Evolutionary conservation across 768 basidiomycete genomes (phyloP), one percentile per base, ranked within the genome.

Genomic region (Psilocybe subaeruginosa): DNA sequence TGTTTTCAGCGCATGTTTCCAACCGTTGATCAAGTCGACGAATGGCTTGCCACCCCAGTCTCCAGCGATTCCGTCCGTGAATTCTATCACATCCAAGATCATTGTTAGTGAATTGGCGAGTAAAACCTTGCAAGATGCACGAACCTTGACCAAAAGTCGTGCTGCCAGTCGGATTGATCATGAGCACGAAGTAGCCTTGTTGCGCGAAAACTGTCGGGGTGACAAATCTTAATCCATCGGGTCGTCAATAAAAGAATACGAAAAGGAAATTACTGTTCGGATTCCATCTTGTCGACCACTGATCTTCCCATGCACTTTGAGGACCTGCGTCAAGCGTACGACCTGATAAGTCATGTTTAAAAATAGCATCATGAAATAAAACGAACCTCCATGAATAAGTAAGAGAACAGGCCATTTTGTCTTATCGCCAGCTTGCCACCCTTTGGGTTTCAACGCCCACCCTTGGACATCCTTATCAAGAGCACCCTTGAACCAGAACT

Each of bases 231-330:
- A 27, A 31, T 56, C 33, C 33, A 35, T 11, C 45, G 45, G 45
- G 46, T 49, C 14, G 11, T 19, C 8, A 17, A 6, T 12, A 46
- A 14, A 9, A 58, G 6, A 23, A 30, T 29, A 33, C 6, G 60
- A 59, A 19, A 35, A 48, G 59, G 58, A 19, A 35, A 48, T 60
- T 58, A 91, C 91, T 80, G 67, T 94, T 92, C 0, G 89, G 91
- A 74, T 97, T 98, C 96, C 96, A 97, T 56, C 94, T 80, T 30
- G 87, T 95, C 2, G 87, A 90, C 96, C 96, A 98, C 47, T 86
- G 81, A 69, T 97, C 95, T 65, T 88, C 87, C 95, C 95, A 97
- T 51, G 91, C 92, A 30, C 88, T 81, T 70, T 93, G 89, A 4
- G 91, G 91, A 16, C 89, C 88, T 78, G 27, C 27, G 62, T 30